Evolutionary conservation across 2,329 filamentous ascomycete species (phyloP), one percentile per base, ranked within the genome.

Genomic region (Botrytis fabae): DNA sequence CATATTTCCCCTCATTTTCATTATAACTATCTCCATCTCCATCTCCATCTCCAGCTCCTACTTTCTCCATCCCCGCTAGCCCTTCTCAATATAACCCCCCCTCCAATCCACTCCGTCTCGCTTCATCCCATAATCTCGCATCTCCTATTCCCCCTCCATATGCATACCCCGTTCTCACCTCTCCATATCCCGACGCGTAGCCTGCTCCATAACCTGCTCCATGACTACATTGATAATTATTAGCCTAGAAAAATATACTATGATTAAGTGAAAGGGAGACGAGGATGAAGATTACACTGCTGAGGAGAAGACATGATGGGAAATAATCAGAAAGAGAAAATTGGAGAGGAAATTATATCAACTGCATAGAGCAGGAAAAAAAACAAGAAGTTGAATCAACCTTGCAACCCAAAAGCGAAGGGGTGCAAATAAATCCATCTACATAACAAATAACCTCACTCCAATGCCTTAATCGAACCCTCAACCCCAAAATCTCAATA

Each of bases 41-140:
- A 9, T 59, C 28, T 28, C 54, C n/a, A 28, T 32, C 54, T 28
- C n/a, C n/a, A 59, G 0, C 54, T 10, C 22, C 57, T 28, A 32
- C 9, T 22, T 12, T 20, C 20, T 22, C 28, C 25, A 5, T 14
- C 12, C 48, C 25, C 46, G 5, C 12, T 25, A 7, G 1, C 25
- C 25, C 48, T 51, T 10, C 57, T 60, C 59, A 61, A 16, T 61
- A 46, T 2, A 44, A 8, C 2, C 38, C 40, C 28, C 62, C 62
- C 35, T 22, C 42, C 44, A 12, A 38, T 61, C n/a, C 62, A 1
- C 42, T n/a, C 18, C n/a, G 20, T 14, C 62, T 64, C 18, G 62
- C 62, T 32, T 64, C 62, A 46, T 64, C 40, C 62, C 62, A 64
- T 32, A 64, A 35, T 1, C 62, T 64, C 5, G 62, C 62, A 46